Conservation (phyloP, 2,329 filamentous ascomycete species). For the Atkinsonella hypoxylon region DNA sequence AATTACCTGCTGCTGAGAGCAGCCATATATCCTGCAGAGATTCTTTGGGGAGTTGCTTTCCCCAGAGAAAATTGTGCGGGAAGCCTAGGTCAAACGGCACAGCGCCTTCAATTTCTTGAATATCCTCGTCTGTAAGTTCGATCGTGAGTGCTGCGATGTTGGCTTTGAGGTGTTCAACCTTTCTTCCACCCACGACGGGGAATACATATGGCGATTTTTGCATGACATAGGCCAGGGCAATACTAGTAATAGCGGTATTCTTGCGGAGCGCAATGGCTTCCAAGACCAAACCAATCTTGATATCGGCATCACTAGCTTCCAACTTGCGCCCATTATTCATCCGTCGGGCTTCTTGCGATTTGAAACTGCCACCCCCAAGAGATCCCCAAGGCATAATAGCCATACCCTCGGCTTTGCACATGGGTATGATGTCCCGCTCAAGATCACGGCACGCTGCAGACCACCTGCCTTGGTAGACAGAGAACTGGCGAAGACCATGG, state of each 20-base stretch:
- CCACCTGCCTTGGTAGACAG: constrained; percentile 33
- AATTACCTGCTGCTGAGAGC: constrained; percentile 33
- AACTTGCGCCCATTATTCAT: constrained; percentile 24
- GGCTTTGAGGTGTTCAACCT: constrained; percentile 53
- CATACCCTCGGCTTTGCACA: constrained; percentile 32
- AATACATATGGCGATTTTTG: constrained; percentile 62
- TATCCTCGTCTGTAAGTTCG: constrained; percentile 46
- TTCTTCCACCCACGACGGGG: constrained; percentile 60
- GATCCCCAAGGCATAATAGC: constrained; percentile 48
- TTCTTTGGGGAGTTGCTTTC: constrained; percentile 23
- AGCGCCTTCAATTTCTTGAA: constrained; percentile 53
- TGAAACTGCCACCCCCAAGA: constrained; percentile 37
- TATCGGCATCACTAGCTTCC: constrained; percentile 39
- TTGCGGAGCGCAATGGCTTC: constrained; percentile 37
- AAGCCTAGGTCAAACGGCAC: constrained; percentile 55
- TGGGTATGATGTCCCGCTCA: constrained; percentile 32
- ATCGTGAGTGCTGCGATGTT: constrained; percentile 59
- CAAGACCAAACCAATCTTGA: constrained; percentile 32
- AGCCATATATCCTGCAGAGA: constrained; percentile 29
- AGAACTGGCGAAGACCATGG: constrained; percentile 59
- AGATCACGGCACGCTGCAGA: constrained; percentile 27
- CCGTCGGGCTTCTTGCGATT: constrained; percentile 24
- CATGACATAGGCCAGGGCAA: constrained; percentile 62
- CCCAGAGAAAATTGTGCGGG: constrained; percentile 47
- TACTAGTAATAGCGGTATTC: constrained; percentile 30